phyloP scores from a whole-genome alignment of 169 alveolate species.

The Perkinsus olseni region DNA sequence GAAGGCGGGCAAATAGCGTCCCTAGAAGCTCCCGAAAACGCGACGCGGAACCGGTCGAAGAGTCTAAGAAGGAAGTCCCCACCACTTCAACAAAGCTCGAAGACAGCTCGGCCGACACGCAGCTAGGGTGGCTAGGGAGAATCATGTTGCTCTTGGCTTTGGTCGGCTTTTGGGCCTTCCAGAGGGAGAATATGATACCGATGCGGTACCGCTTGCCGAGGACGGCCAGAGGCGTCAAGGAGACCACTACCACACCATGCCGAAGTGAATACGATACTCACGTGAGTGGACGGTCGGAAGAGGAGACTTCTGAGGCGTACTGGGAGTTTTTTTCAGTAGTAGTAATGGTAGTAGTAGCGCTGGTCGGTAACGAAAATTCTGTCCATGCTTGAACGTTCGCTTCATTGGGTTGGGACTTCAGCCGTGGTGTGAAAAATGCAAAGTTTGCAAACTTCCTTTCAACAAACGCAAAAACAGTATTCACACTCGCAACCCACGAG shows the following conservation, averaged over 20 bases:
- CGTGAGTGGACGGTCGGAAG: background rate
- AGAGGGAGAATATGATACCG: background rate
- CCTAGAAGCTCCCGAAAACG: background rate
- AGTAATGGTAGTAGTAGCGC: too few relatives aligned
- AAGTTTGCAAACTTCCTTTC: too few relatives aligned
- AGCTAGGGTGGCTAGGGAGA: background rate
- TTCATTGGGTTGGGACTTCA: too few relatives aligned
- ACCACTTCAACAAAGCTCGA: too few relatives aligned
- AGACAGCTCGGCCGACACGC: background rate
- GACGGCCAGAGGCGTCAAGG: background rate
- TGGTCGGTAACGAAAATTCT: too few relatives aligned
- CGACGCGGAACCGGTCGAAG: background rate
- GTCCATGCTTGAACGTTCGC: too few relatives aligned
- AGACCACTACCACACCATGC: background rate
- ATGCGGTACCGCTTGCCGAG: background rate
- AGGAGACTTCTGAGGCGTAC: too few relatives aligned
- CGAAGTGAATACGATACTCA: background rate
- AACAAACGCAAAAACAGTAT: too few relatives aligned
- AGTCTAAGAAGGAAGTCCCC: too few relatives aligned
- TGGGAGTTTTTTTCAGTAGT: too few relatives aligned
- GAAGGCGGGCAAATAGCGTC: background rate
- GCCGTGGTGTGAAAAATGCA: too few relatives aligned
- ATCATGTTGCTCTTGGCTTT: background rate
- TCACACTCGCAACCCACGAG: too few relatives aligned
- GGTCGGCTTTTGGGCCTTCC: background rate